A percentile compares a stretch with the other conserved stretches of the same genome.
phyloP scores from a whole-genome alignment of 352 stramenopile genomes.

The Phytophthora boehmeriae region DNA sequence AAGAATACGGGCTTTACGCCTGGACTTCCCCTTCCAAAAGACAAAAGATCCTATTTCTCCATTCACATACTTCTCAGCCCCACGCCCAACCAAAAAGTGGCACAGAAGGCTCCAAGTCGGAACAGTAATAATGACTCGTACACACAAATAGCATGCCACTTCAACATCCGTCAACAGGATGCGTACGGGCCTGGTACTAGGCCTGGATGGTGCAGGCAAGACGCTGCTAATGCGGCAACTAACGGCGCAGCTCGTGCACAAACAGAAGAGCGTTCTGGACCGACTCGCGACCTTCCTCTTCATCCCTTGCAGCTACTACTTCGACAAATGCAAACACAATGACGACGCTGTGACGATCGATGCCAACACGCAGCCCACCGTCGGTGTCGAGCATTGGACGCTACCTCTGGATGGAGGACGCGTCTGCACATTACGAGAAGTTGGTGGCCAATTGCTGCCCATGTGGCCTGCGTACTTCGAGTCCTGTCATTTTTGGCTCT shows the following conservation, averaged over 20 bases:
- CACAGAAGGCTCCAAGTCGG: no score
- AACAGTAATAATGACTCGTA: no score
- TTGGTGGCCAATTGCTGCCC: conserved; percentile 67
- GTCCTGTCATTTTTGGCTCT: conserved; percentile 72
- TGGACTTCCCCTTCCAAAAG: no score
- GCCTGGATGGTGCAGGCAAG: conserved; percentile 72
- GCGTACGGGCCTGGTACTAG: conserved; percentile 65
- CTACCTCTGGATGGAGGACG: conserved; percentile 45
- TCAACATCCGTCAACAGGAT: conserved; percentile 25
- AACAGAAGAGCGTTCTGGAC: conserved; percentile 47
- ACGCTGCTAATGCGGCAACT: conserved; percentile 74
- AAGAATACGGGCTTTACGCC: no score
- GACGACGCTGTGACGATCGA: conserved; percentile 26
- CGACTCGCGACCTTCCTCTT: conserved; percentile 39
- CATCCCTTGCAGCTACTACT: conserved; percentile 17
- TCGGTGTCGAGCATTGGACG: conserved; percentile 66
- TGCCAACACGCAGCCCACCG: conserved; percentile 58
- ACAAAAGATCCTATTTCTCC: no score
- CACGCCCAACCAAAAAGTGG: no score
- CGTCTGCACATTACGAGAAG: conserved; percentile 56
- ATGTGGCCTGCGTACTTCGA: conserved; percentile 80
- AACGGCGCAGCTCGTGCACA: conserved; percentile 43
- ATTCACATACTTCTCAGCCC: no score
- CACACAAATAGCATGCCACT: no score
- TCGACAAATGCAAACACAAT: conserved; percentile 11